Base-by-base conservation (phyloP, 2,329 filamentous ascomycete species). In the Cordyceps farinosa region DNA sequence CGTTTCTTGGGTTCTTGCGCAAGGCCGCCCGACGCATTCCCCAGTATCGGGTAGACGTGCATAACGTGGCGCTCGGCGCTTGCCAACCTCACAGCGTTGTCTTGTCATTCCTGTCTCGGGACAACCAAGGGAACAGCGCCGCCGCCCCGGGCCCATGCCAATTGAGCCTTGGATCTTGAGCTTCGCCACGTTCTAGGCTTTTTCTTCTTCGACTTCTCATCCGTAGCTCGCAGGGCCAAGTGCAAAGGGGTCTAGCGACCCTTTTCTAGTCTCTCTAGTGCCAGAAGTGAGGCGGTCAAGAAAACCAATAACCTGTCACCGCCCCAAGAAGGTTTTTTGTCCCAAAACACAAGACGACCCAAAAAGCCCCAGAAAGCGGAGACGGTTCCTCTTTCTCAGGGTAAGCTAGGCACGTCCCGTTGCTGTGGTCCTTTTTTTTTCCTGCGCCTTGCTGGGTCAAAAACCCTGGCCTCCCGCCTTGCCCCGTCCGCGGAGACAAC, bases 381-480 rank as follows among this genome's bases (percentile, higher is more conserved):
- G 53, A 54, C 58, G n/a, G 48, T 53, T 61, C 56, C 44, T 34
- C 38, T 15, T 40, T 13, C 38, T 13, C 22, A 22, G 15, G 11
- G 38, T 30, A 58, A 11, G 55, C 56, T 51, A 53, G 58, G 58
- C 58, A 53, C 58, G 38, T 61, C 58, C 58, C 58, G 58, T 40
- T 45, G 38, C 36, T n/a, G 15, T 11, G 30, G 36, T 40, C 27
- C 45, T 22, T 52, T 44, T 45, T 51, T 61, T 53, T 29, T 47
- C 38, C 11, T 22, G 9, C 27, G 11, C 27, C 22, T 34, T 36
- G 50, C 38, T 22, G 52, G 52, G 36, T 22, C 38, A 44, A 42
- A 22, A 11, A 15, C 38, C 38, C 29, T 42, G 53, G 3, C 15
- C 15, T 32, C 5, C 53, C 53, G 36, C 38, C 29, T 38, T 27